phyloP scores from a whole-genome alignment of 768 basidiomycete species.

The Rhizopogon sp. region DNA sequence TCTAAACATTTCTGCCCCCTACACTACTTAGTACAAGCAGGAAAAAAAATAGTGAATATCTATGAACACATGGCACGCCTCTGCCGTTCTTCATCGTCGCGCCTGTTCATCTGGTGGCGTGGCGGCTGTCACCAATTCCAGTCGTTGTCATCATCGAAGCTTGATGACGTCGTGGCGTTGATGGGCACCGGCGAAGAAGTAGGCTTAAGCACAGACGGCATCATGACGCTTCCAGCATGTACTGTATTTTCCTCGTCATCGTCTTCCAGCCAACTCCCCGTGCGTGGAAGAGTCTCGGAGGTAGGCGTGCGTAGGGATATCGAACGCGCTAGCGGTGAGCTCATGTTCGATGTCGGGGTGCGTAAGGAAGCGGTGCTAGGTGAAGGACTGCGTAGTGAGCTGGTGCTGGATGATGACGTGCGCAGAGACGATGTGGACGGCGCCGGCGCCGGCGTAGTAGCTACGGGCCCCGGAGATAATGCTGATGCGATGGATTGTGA shows the following conservation, averaged over 20 bases:
- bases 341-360: conserved; percentile 8
- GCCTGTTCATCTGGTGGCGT: not conserved
- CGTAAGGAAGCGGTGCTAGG: conserved; percentile 5
- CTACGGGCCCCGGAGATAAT: conserved; percentile 33
- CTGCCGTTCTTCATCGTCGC: not conserved
- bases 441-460: conserved; percentile 21
- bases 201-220: conserved; percentile 28
- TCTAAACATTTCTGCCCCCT: too few species aligned
- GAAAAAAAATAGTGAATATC: not conserved
- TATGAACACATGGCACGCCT: not conserved
- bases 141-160: conserved; percentile 43
- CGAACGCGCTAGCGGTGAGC: conserved; percentile 15
- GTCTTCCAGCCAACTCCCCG: conserved; percentile 33
- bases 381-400: conserved; percentile 4
- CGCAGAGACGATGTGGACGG: conserved; percentile 16
- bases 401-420: conserved; percentile 10
- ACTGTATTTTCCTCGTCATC: conserved; percentile 27
- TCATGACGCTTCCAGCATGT: conserved; percentile 13
- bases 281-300: conserved; percentile 11
- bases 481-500: conserved; percentile 51
- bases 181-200: conserved; percentile 8
- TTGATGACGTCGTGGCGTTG: conserved; percentile 6
- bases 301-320: conserved; percentile 8
- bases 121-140: conserved; percentile 51
- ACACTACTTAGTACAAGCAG: too few species aligned